Evolutionary conservation across 2,329 filamentous ascomycete genomes (phyloP), one percentile per base, ranked within the genome.

Genomic region (Arthrobotrys sphaeroides): DNA sequence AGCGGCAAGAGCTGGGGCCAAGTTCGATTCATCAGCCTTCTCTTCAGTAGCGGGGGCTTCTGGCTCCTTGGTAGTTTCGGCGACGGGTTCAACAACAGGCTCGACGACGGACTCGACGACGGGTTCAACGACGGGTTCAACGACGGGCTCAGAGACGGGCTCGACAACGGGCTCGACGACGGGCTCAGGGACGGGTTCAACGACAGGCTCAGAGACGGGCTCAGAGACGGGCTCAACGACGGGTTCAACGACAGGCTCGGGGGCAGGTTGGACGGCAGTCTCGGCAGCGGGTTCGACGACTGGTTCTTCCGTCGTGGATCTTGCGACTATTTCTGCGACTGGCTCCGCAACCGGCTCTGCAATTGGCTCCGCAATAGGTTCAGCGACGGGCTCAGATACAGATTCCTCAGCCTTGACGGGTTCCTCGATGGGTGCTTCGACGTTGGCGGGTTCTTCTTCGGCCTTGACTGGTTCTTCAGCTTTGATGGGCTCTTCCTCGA

Each of bases 1-100:
- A n/a, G 61, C 69, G 9, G 69, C 61, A 22, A 73, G 20, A 38
- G 33, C 40, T 16, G 61, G 69, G 18, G 57, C n/a, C 10, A 49
- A 12, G 26, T 33, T 61, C 3, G 69, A 62, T 12, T 67, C 69
- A 7, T 67, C 61, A 16, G 43, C 47, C n/a, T 59, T 72, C 16
- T 70, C 57, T 45, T 43, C 53, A 45, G 38, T 40, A 13, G 59
- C 59, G 4, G 26, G 40, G 13, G n/a, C 36, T 22, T 33, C 60
- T 16, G 24, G 26, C 31, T 65, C 60, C 45, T 62, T 31, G 16
- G 18, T 18, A 12, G 33, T 9, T 18, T 73, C 68, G 20, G 51
- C 40, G 16, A 24, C 24, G 18, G 33, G 13, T 18, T 73, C 68
- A 20, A 51, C 40, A 18, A 31, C 7, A 2, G 42, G 28, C 26